Conservation (phyloP, 2,329 filamentous ascomycete genomes). For the Aspergillus intermedius region DNA sequence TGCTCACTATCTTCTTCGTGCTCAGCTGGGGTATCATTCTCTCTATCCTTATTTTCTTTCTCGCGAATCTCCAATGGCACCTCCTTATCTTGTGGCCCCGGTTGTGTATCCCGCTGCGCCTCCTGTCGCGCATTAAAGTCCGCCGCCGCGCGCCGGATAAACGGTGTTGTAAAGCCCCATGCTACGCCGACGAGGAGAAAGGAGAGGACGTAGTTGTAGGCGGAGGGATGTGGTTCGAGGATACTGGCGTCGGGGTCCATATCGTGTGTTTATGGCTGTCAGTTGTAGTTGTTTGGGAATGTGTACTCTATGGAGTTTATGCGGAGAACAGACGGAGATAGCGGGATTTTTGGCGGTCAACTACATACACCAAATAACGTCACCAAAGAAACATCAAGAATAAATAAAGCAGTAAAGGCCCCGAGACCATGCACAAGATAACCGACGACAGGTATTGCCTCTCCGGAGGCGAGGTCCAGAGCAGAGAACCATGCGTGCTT, state of each 20-base stretch:
- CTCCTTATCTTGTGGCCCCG: neutral
- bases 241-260: slow-evolving; percentile 30
- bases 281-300: too few relatives aligned
- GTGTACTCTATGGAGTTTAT: too few relatives aligned
- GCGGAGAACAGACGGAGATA: too few relatives aligned
- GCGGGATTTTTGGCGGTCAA: too few relatives aligned
- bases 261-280: neutral
- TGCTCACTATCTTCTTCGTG: slow-evolving; percentile 7
- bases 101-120: slow-evolving; percentile 11
- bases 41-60: slow-evolving; percentile 10
- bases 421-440: neutral
- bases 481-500: neutral
- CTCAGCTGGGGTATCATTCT: slow-evolving; percentile 12
- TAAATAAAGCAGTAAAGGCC: neutral
- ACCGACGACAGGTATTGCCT: neutral
- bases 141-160: slow-evolving; percentile 80
- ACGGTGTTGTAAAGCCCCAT: slow-evolving; percentile 88
- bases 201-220: slow-evolving; percentile 75
- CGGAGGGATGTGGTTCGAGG: slow-evolving; percentile 25
- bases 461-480: neutral
- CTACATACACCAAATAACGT: too few relatives aligned
- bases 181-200: slow-evolving; percentile 87
- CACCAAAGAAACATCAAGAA: neutral
- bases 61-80: neutral
- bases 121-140: slow-evolving; percentile 58